phyloP scores from a whole-genome alignment of 1,284 basidiomycete genomes.

The Trametes versicolor region DNA sequence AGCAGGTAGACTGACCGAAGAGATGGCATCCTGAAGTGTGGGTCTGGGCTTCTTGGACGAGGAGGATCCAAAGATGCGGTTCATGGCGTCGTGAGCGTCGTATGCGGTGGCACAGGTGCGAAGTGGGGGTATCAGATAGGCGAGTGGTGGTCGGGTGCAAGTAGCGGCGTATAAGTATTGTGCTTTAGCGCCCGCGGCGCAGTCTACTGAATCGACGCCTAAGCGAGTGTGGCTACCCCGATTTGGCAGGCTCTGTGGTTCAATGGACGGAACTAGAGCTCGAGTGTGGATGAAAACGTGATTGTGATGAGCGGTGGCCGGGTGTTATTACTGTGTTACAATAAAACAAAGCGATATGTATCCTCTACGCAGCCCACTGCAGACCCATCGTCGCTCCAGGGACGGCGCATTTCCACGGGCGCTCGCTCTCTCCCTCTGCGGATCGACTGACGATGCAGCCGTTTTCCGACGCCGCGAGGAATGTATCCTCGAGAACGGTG shows the following conservation, averaged over 20 bases:
- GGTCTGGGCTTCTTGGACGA: conserved; percentile 89
- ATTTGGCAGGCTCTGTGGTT: conserved; percentile 23
- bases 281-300: background rate
- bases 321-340: background rate
- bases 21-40: conserved; percentile 90
- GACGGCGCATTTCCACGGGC: conserved; percentile 52
- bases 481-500: conserved; percentile 48
- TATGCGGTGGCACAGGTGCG: conserved; percentile 44
- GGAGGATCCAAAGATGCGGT: conserved; percentile 85
- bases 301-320: background rate
- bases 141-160: background rate
- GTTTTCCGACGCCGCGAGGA: conserved; percentile 68
- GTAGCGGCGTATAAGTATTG: background rate
- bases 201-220: background rate
- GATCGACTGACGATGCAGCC: conserved; percentile 54
- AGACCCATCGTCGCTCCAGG: conserved; percentile 35
- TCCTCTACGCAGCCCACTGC: conserved; percentile 13
- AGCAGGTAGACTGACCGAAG: conserved; percentile 65
- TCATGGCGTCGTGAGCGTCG: conserved; percentile 58
- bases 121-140: conserved; percentile 9
- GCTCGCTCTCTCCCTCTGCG: conserved; percentile 26
- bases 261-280: background rate
- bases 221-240: conserved; percentile 12
- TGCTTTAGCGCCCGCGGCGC: conserved; percentile 7
- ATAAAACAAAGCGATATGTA: background rate